These are phyloP conservation scores for Chamaenerion angustifolium DNA, from an alignment of 345 rosid species.

Conservation along the genomic window DNA sequence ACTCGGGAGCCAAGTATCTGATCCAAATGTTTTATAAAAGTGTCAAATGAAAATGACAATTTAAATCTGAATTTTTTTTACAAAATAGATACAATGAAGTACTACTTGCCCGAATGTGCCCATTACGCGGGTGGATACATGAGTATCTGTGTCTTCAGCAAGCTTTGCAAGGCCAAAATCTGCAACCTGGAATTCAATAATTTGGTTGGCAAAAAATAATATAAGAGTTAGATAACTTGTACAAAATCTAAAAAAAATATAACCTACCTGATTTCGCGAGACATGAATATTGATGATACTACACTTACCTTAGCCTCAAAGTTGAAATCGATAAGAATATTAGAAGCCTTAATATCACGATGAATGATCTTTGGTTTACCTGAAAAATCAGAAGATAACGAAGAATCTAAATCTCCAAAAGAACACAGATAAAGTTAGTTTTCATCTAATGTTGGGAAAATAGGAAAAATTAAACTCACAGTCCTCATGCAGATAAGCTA, in stretches of 20 bases:
- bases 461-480: conserved; percentile 31
- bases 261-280: too few relatives aligned
- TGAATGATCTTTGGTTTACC: conserved; percentile 83
- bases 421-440: background rate
- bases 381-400: conserved; percentile 10
- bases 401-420: background rate
- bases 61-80: background rate
- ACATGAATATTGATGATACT: too few relatives aligned
- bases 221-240: background rate
- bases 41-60: background rate
- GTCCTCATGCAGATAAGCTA: conserved; percentile 84
- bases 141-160: conserved; percentile 62
- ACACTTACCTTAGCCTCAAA: conserved; percentile 60
- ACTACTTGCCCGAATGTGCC: conserved; percentile 77
- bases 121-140: conserved; percentile 83
- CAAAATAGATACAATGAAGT: conserved; percentile 1
- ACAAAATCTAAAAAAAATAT: too few relatives aligned
- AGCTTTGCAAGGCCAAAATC: conserved; percentile 88
- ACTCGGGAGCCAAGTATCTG: conserved; percentile 91
- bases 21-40: background rate
- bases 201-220: background rate
- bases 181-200: conserved; percentile 40
- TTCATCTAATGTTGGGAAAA: accelerated
- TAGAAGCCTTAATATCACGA: conserved; percentile 78
- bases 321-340: conserved; percentile 62